Conservation (phyloP, 1,284 basidiomycete species). For the Phellinidium pouzarii region DNA sequence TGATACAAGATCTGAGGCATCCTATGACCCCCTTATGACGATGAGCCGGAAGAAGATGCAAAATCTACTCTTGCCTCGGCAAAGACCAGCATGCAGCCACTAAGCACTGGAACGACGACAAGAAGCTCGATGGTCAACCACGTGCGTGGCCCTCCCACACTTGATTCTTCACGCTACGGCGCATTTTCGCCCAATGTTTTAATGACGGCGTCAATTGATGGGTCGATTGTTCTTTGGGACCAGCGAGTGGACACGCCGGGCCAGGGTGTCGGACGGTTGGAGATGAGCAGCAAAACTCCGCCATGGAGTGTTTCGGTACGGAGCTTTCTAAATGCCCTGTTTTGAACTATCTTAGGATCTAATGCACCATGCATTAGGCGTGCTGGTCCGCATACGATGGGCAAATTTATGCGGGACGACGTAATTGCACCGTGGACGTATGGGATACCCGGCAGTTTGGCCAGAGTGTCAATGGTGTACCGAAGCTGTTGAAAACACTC, state of each 20-base stretch:
- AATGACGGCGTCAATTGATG: constrained; percentile 88
- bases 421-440: constrained; percentile 88
- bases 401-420: constrained; percentile 86
- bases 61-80: constrained; percentile 2
- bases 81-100: neutral
- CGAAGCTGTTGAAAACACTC: constrained; percentile 73
- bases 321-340: too few relatives aligned
- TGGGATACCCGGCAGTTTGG: constrained; percentile 85
- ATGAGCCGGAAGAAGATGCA: constrained; percentile 53
- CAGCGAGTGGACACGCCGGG: constrained; percentile 61
- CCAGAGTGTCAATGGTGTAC: constrained; percentile 52
- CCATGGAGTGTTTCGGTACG: constrained; percentile 90
- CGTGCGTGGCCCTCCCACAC: constrained; percentile 65
- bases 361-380: constrained; percentile 47
- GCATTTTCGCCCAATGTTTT: constrained; percentile 79
- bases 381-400: constrained; percentile 88
- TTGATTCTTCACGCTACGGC: constrained; percentile 54
- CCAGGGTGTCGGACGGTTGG: constrained; percentile 73
- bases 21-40: constrained; percentile 80
- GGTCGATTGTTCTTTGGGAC: constrained; percentile 91
- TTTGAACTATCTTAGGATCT: neutral
- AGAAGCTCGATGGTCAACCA: constrained; percentile 30
- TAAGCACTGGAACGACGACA: constrained; percentile 5
- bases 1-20: constrained; percentile 68
- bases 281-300: constrained; percentile 85